Conservation (phyloP, 2,329 filamentous ascomycete species). For the Penicillium digitatum region DNA sequence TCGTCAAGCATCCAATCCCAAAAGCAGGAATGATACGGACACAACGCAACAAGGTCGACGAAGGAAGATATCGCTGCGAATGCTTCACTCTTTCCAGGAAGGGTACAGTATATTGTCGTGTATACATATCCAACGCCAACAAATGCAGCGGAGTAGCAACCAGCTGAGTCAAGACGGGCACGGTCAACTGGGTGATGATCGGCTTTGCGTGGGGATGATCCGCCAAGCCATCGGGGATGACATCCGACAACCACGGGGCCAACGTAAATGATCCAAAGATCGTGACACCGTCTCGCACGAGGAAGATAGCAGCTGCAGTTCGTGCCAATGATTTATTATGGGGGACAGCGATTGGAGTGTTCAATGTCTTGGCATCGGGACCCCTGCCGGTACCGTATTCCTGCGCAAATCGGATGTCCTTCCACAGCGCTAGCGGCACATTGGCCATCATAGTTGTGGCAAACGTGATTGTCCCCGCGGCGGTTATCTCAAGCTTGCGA, state of each 20-base stretch:
- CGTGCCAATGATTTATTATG: slow-evolving; percentile 14
- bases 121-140: slow-evolving; percentile 81
- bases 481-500: slow-evolving; percentile 54
- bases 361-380: slow-evolving; percentile 60
- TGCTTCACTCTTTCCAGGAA: slow-evolving; percentile 56
- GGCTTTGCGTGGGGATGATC: slow-evolving; percentile 22
- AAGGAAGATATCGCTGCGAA: slow-evolving; percentile 66
- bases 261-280: slow-evolving; percentile 57
- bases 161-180: slow-evolving; percentile 72
- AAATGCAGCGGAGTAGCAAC: slow-evolving; percentile 78
- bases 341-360: background rate
- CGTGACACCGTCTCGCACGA: slow-evolving; percentile 73
- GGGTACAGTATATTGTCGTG: slow-evolving; percentile 40
- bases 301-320: slow-evolving; percentile 57
- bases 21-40: slow-evolving; percentile 81
- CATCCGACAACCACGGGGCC: slow-evolving; percentile 19
- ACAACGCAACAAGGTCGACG: slow-evolving; percentile 65
- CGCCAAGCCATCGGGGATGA: slow-evolving; percentile 24
- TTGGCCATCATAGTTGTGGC: slow-evolving; percentile 50
- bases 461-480: slow-evolving; percentile 58
- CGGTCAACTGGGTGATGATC: slow-evolving; percentile 62
- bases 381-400: slow-evolving; percentile 60
- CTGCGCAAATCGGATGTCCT: slow-evolving; percentile 51
- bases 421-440: slow-evolving; percentile 30
- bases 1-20: slow-evolving; percentile 79